phyloP scores from a whole-genome alignment of 192 early-diverging fungal genomes.

The Coemansia sp. region DNA sequence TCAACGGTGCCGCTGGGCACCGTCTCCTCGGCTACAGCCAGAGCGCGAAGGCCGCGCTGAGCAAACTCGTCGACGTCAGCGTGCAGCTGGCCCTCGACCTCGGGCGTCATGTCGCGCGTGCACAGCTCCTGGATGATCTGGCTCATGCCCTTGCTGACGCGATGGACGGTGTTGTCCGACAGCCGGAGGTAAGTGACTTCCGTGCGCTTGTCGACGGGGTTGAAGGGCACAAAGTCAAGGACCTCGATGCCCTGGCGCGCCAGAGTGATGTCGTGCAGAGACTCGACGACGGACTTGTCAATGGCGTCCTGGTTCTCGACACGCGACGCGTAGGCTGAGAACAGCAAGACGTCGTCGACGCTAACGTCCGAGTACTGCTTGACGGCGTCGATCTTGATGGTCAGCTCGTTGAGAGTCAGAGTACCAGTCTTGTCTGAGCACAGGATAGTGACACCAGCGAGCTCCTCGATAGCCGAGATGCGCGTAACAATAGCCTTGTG shows the following conservation, averaged over 20 bases:
- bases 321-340: constrained; percentile 77
- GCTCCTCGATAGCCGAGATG: constrained; percentile 80
- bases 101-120: constrained; percentile 70
- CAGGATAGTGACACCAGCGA: constrained; percentile 81
- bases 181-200: constrained; percentile 70
- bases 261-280: constrained; percentile 59
- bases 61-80: constrained; percentile 74
- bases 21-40: constrained; percentile 74
- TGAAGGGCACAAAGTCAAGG: constrained; percentile 73
- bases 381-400: constrained; percentile 71
- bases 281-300: constrained; percentile 74
- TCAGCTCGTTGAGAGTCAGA: constrained; percentile 86
- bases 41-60: constrained; percentile 69
- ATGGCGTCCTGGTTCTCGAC: constrained; percentile 81
- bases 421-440: constrained; percentile 97
- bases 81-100: constrained; percentile 62
- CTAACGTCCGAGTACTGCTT: constrained; percentile 68
- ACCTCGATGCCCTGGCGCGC: constrained; percentile 70
- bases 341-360: constrained; percentile 64
- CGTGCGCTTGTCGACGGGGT: constrained; percentile 79
- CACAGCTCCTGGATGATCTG: constrained; percentile 73
- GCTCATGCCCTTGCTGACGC: constrained; percentile 77
- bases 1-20: constrained; percentile 65
- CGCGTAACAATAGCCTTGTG: constrained; percentile 83
- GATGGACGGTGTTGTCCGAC: constrained; percentile 65